These are phyloP conservation scores for Globisporangium lucens DNA, from an alignment of 352 stramenopile species.

Conservation along the genomic window DNA sequence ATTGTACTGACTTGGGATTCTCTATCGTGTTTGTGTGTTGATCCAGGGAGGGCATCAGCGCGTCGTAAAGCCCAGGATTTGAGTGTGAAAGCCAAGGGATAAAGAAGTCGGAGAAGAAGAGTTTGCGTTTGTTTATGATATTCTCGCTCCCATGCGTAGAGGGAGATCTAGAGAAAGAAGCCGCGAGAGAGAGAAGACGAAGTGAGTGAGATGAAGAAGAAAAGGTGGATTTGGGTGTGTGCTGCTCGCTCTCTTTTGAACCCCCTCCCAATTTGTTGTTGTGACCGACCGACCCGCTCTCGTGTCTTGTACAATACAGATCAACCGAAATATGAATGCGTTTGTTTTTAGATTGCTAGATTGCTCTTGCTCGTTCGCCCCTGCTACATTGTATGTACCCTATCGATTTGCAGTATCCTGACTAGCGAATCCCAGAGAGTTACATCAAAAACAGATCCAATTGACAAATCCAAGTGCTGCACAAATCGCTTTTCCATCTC, in stretches of 20 bases:
- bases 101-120: slow-evolving; percentile 3
- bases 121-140: slow-evolving; percentile 12
- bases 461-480: too few species aligned
- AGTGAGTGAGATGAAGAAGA: slow-evolving; percentile 4
- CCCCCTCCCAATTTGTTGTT: slow-evolving; percentile 11
- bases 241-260: slow-evolving; percentile 5
- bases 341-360: background rate
- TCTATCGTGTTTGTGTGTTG: slow-evolving; percentile 3
- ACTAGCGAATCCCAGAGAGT: too few species aligned
- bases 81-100: background rate
- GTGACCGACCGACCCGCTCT: slow-evolving; percentile 9
- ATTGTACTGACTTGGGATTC: background rate
- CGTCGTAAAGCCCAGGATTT: slow-evolving; percentile 38
- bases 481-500: too few species aligned
- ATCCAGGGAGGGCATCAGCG: slow-evolving; percentile 68
- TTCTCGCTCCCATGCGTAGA: slow-evolving; percentile 18
- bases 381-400: too few species aligned
- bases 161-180: slow-evolving; percentile 11
- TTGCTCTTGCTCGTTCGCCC: too few species aligned
- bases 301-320: slow-evolving; percentile 33
- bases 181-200: slow-evolving; percentile 3
- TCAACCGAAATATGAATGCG: slow-evolving; percentile 14
- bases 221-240: slow-evolving; percentile 5
- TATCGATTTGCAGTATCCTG: too few species aligned
- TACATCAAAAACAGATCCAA: too few species aligned